phyloP scores from a whole-genome alignment of 495 filamentous ascomycete species.

The Podospora didyma region DNA sequence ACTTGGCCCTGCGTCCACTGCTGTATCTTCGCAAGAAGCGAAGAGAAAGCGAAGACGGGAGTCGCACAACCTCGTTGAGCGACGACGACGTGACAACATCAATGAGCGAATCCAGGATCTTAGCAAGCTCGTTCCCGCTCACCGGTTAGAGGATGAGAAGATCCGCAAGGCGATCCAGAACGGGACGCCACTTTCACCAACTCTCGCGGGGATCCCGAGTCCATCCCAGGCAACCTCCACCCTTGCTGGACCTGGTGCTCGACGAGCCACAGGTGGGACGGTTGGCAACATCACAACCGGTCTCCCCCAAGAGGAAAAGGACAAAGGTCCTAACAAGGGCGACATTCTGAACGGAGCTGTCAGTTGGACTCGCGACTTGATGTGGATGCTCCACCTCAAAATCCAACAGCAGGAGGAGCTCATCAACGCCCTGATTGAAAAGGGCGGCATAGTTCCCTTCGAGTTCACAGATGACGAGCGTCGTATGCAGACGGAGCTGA shows the following conservation, averaged over 20 bases:
- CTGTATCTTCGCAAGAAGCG: conserved; percentile 75
- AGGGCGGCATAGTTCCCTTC: conserved; percentile 73
- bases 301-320: conserved; percentile 90
- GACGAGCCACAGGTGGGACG: conserved; percentile 61
- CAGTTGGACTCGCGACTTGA: conserved; percentile 92
- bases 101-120: conserved; percentile 97
- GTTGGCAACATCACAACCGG: conserved; percentile 88
- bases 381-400: conserved; percentile 91
- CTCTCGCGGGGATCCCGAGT: conserved; percentile 56
- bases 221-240: conserved; percentile 80
- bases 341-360: conserved; percentile 97
- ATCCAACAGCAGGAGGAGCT: conserved; percentile 85
- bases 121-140: conserved; percentile 84
- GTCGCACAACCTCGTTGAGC: conserved; percentile 94
- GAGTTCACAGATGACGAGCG: conserved; percentile 87
- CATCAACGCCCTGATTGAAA: conserved; percentile 62
- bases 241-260: conserved; percentile 77
- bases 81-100: conserved; percentile 93
- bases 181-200: conserved; percentile 80
- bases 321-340: conserved; percentile 98
- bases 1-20: conserved; percentile 40
- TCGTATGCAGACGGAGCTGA: conserved; percentile 88
- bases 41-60: conserved; percentile 87
- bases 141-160: conserved; percentile 95
- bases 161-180: conserved; percentile 90